Conservation (phyloP, 495 filamentous ascomycete genomes). For the Lineolata rhizophorae region DNA sequence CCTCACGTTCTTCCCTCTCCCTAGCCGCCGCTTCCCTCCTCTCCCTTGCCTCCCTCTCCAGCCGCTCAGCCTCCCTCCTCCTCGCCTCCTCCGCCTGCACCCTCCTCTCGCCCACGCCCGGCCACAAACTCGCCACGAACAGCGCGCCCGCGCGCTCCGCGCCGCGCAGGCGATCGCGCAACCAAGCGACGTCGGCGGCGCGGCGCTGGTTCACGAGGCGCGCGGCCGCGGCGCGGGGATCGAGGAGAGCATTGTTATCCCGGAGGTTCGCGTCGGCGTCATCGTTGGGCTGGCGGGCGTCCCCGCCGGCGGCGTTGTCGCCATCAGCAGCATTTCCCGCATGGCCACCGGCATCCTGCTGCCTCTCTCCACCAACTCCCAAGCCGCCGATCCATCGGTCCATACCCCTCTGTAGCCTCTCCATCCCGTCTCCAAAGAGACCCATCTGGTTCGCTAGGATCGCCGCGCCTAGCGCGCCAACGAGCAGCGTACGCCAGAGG, state of each 20-base stretch:
- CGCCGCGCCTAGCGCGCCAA: neutral
- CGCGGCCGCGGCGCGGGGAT: too few species aligned
- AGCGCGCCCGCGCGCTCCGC: conserved; percentile 57
- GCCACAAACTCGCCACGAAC: conserved; percentile 67
- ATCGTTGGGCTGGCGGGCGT: too few species aligned
- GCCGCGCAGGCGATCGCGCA: conserved; percentile 33
- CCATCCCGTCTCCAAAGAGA: neutral
- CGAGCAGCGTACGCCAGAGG: neutral
- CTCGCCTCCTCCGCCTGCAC: conserved; percentile 36
- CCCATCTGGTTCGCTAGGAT: neutral
- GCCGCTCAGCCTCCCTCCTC: conserved; percentile 25
- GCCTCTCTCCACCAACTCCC: neutral
- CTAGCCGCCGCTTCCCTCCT: conserved; percentile 2
- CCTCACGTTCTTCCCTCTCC: neutral
- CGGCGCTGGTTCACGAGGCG: too few species aligned
- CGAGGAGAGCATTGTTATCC: too few species aligned
- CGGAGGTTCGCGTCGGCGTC: too few species aligned
- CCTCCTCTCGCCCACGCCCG: conserved; percentile 67
- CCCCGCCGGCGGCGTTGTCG: too few species aligned
- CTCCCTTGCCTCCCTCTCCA: conserved; percentile 21
- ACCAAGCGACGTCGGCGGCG: too few species aligned
- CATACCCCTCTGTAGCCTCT: neutral
- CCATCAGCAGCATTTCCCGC: neutral
- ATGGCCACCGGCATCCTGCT: neutral
- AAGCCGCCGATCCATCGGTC: neutral